phyloP scores from a whole-genome alignment of 495 filamentous ascomycete genomes.

The Podospora pseudoanserina region DNA sequence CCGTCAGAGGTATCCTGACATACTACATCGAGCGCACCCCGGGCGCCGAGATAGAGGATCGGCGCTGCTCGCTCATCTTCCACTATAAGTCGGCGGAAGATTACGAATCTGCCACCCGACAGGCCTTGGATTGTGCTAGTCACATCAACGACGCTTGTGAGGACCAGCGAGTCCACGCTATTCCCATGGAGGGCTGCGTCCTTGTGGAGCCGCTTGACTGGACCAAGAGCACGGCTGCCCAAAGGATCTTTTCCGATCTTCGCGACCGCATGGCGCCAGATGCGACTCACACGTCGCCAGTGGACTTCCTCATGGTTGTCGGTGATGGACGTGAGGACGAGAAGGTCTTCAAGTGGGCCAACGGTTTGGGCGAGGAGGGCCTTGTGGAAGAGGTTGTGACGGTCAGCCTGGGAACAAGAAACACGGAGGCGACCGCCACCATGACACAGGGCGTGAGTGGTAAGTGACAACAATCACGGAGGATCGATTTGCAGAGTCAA shows the following conservation, averaged over 20 bases:
- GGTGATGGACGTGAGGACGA: conserved; percentile 92
- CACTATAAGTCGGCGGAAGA: conserved; percentile 82
- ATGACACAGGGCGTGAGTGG: conserved; percentile 87
- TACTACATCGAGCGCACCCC: conserved; percentile 89
- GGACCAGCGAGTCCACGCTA: conserved; percentile 74
- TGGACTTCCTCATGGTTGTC: conserved; percentile 79
- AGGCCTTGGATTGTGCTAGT: conserved; percentile 80
- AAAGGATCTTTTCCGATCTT: conserved; percentile 61
- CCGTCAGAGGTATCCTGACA: conserved; percentile 68
- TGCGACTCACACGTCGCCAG: conserved; percentile 44
- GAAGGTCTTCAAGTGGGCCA: conserved; percentile 89
- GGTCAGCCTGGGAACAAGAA: conserved; percentile 76
- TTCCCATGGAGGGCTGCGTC: conserved; percentile 72
- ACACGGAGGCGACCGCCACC: conserved; percentile 81
- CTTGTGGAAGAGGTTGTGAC: conserved; percentile 67
- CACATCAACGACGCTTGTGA: conserved; percentile 92
- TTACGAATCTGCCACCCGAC: conserved; percentile 61
- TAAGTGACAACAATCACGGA: conserved; percentile 34
- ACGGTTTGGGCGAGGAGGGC: conserved; percentile 55
- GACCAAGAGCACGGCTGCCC: conserved; percentile 79
- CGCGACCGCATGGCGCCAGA: conserved; percentile 38
- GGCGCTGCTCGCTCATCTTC: conserved; percentile 82
- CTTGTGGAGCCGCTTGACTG: conserved; percentile 75
- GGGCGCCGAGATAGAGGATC: conserved; percentile 79
- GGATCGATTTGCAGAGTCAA: no score